Percentiles rank a stretch among this genome's conserved stretches.
Evolutionary conservation across 1,139 yeast genomes (phyloP).

Genomic region (Meyerozyma athensensis): DNA sequence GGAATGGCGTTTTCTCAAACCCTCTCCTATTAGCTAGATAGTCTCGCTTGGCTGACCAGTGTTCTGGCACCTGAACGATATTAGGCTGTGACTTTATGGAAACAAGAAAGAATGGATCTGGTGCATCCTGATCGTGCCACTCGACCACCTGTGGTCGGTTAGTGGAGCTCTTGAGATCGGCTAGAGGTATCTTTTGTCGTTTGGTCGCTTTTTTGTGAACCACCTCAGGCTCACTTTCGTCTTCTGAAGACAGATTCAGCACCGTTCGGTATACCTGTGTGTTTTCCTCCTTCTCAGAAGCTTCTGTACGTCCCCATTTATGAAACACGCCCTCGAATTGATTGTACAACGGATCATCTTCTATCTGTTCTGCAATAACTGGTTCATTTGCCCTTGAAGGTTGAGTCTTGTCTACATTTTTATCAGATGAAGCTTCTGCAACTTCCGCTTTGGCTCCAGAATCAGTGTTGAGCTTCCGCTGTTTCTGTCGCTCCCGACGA

Average conservation of each 20-base stretch:
- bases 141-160: slow-evolving; percentile 71
- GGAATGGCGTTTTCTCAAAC: slow-evolving; percentile 67
- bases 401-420: slow-evolving; percentile 4
- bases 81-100: slow-evolving; percentile 64
- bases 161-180: slow-evolving; percentile 59
- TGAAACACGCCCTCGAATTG: slow-evolving; percentile 40
- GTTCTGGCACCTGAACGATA: slow-evolving; percentile 72
- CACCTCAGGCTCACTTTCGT: slow-evolving; percentile 5
- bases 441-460: neutral
- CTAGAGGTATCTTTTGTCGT: slow-evolving; percentile 57
- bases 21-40: slow-evolving; percentile 72
- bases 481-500: slow-evolving; percentile 57
- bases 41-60: slow-evolving; percentile 81
- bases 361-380: slow-evolving; percentile 5
- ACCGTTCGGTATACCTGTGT: neutral
- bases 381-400: slow-evolving; percentile 7
- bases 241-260: neutral
- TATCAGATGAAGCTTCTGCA: slow-evolving; percentile 6
- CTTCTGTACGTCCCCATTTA: slow-evolving; percentile 29
- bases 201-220: slow-evolving; percentile 42
- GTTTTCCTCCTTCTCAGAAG: neutral
- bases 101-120: slow-evolving; percentile 66
- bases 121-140: slow-evolving; percentile 84
- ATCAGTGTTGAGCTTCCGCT: slow-evolving; percentile 29
- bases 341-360: slow-evolving; percentile 29